Evolutionary conservation across 148 eudicot genomes (phyloP).

Genomic region (Cornus kousa): DNA sequence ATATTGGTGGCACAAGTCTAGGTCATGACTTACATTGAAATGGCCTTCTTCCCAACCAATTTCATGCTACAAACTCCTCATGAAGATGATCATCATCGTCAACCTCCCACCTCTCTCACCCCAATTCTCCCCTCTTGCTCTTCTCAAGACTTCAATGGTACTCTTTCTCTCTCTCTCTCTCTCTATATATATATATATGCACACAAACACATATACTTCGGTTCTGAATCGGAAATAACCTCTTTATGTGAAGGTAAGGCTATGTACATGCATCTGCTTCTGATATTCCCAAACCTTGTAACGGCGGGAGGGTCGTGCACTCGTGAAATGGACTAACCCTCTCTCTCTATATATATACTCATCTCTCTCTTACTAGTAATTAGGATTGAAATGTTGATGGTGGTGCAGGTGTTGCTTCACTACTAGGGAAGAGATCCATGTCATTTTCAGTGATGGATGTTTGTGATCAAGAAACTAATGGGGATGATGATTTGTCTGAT

Average conservation of each 20-base stretch:
- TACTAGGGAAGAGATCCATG: constrained; percentile 89
- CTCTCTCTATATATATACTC: too few relatives aligned
- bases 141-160: constrained; percentile 85
- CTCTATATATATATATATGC: not conserved
- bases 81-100: constrained; percentile 49
- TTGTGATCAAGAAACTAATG: constrained; percentile 38
- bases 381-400: not conserved
- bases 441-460: constrained; percentile 66
- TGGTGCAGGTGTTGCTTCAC: constrained; percentile 47
- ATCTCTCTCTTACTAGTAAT: too few relatives aligned
- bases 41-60: constrained; percentile 86
- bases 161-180: constrained; percentile 12
- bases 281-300: too few relatives aligned
- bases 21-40: constrained; percentile 59
- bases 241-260: too few relatives aligned
- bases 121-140: constrained; percentile 58
- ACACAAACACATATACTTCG: too few relatives aligned
- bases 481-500: constrained; percentile 78
- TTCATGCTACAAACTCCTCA: constrained; percentile 77
- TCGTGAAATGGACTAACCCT: too few relatives aligned
- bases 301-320: too few relatives aligned
- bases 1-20: constrained; percentile 18
- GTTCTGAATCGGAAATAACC: too few relatives aligned
- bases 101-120: constrained; percentile 49
- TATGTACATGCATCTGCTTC: too few relatives aligned